Conservation (phyloP, 352 stramenopile species). For the Blastocystis sp. region DNA sequence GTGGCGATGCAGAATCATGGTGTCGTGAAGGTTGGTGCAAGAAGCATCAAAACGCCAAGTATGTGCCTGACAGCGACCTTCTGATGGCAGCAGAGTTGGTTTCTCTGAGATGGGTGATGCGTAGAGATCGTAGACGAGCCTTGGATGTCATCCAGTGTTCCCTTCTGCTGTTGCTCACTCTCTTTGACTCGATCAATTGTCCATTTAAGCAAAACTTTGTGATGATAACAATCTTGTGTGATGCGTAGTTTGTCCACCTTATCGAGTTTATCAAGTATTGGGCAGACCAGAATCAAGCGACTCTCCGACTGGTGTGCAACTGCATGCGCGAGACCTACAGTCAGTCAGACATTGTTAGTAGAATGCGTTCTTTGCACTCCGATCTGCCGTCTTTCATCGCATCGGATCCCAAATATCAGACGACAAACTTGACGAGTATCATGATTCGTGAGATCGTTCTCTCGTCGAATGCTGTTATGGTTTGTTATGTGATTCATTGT, state of each 20-base stretch:
- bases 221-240: background rate
- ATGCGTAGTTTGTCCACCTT: background rate
- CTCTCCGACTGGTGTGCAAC: background rate
- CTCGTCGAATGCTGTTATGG: background rate
- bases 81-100: background rate
- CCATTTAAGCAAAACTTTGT: background rate
- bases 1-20: slow-evolving; percentile 62
- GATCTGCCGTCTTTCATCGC: background rate
- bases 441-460: background rate
- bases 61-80: background rate
- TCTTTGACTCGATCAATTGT: background rate
- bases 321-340: background rate
- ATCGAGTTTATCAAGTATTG: slow-evolving; percentile 6
- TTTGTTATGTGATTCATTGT: background rate
- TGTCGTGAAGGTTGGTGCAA: slow-evolving; percentile 56
- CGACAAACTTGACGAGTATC: background rate
- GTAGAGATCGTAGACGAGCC: background rate
- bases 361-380: background rate
- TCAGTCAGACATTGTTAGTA: background rate
- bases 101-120: background rate
- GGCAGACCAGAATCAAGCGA: slow-evolving; percentile 20
- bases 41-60: slow-evolving; percentile 36
- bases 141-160: background rate
- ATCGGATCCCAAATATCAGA: background rate
- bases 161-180: background rate